phyloP scores from a whole-genome alignment of 2,329 filamentous ascomycete genomes.

The Claviceps capensis region DNA sequence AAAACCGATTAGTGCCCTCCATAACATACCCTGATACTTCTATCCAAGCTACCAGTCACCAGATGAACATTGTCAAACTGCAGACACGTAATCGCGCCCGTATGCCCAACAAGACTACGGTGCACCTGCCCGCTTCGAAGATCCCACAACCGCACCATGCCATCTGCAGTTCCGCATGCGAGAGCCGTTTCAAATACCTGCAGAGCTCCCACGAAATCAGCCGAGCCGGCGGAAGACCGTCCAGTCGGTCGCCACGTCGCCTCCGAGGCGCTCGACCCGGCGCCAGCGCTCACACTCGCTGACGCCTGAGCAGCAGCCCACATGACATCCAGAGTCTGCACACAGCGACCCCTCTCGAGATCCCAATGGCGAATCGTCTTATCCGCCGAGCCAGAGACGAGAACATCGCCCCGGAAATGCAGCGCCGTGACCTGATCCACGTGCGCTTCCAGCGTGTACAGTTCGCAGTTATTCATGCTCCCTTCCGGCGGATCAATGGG shows the following conservation, averaged over 20 bases:
- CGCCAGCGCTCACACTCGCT: conserved; percentile 42
- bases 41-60: conserved; percentile 82
- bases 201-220: conserved; percentile 86
- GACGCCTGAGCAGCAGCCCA: conserved; percentile 92
- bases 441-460: conserved; percentile 83
- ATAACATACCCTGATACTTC: conserved; percentile 76
- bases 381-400: conserved; percentile 92
- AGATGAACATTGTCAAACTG: conserved; percentile 95
- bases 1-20: not conserved
- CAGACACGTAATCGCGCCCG: conserved; percentile 81
- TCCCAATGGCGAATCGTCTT: conserved; percentile 98
- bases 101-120: conserved; percentile 87
- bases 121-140: conserved; percentile 93
- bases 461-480: conserved; percentile 75
- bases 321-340: conserved; percentile 93
- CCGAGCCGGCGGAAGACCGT: conserved; percentile 47
- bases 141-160: conserved; percentile 96
- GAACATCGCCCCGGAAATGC: conserved; percentile 74
- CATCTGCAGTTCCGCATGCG: conserved; percentile 91
- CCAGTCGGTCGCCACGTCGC: conserved; percentile 60
- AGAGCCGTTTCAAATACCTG: conserved; percentile 94
- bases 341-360: conserved; percentile 88
- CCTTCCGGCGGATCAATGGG: conserved; percentile 58
- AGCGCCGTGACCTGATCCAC: conserved; percentile 90
- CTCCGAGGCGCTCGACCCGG: conserved; percentile 40